A percentile compares a stretch with the other conserved stretches of the same genome.
phyloP scores from a whole-genome alignment of 305 asterid genomes.

The Fraxinus greggii region DNA sequence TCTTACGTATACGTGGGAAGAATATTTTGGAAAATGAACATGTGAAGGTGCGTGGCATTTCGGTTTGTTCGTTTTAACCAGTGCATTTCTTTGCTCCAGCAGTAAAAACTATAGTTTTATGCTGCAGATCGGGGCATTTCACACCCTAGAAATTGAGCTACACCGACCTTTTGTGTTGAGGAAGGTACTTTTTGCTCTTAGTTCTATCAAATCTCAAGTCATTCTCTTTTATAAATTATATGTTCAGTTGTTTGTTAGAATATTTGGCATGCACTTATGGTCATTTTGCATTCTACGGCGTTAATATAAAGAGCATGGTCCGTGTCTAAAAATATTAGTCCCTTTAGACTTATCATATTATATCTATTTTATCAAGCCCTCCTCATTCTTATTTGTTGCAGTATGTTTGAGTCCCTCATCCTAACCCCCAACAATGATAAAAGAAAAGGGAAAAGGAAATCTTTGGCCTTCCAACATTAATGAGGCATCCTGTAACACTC shows the following conservation, averaged over 20 bases:
- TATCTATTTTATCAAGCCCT: background rate
- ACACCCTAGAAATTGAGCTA: slow-evolving; percentile 87
- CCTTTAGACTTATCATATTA: background rate
- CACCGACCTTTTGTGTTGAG: slow-evolving; percentile 86
- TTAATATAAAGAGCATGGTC: background rate
- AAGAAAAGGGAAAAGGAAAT: background rate
- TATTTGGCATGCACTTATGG: background rate
- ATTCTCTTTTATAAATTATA: background rate
- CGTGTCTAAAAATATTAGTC: background rate
- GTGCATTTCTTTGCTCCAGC: slow-evolving; percentile 18
- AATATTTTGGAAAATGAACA: slow-evolving; percentile 86
- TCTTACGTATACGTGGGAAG: slow-evolving; percentile 88
- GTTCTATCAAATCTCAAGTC: background rate
- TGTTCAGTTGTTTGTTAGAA: slow-evolving; percentile 1
- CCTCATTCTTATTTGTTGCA: background rate
- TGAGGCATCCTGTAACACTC: background rate
- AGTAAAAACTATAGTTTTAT: slow-evolving; percentile 18
- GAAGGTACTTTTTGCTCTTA: slow-evolving; percentile 50
- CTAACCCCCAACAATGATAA: background rate
- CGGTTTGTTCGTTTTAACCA: slow-evolving; percentile 18
- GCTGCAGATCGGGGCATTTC: slow-evolving; percentile 90
- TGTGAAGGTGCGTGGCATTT: slow-evolving; percentile 64
- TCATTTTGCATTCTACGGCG: background rate
- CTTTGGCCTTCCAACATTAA: background rate
- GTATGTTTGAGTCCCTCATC: background rate